Evolutionary conservation across 2,329 filamentous ascomycete species (phyloP).

Genomic region (Verticillium nonalfalfae): DNA sequence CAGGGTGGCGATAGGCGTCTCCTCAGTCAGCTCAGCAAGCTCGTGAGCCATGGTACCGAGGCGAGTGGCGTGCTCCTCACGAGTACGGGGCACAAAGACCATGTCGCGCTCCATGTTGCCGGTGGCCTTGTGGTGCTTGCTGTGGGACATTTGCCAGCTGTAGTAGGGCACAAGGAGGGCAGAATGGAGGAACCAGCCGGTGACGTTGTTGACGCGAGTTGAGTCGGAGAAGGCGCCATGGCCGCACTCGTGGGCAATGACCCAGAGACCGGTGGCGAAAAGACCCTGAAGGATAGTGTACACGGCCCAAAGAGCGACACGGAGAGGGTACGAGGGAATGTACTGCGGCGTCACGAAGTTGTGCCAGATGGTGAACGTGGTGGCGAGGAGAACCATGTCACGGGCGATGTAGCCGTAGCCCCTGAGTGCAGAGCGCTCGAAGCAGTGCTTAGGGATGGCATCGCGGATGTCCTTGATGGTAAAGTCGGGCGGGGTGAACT

Average conservation of each 20-base stretch:
- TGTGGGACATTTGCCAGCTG: conserved; percentile 98
- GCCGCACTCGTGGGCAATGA: conserved; percentile 95
- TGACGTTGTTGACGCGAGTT: conserved; percentile 82
- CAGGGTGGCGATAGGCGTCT: conserved; percentile 82
- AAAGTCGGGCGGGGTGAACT: conserved; percentile 89
- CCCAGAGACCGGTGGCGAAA: conserved; percentile 91
- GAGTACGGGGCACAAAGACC: conserved; percentile 95
- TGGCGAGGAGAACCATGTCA: conserved; percentile 65
- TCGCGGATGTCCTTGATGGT: conserved; percentile 97
- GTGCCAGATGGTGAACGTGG: conserved; percentile 83
- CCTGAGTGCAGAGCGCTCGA: conserved; percentile 70
- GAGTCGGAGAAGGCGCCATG: conserved; percentile 96
- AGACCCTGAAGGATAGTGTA: conserved; percentile 83
- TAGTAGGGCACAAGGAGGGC: conserved; percentile 91
- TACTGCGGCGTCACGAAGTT: conserved; percentile 82
- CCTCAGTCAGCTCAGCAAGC: conserved; percentile 83
- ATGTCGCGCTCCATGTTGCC: conserved; percentile 97
- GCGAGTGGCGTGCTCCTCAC: conserved; percentile 71
- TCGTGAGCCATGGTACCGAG: conserved; percentile 73
- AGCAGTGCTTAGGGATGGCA: conserved; percentile 97
- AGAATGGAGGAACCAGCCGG: conserved; percentile 89
- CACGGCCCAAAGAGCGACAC: conserved; percentile 56
- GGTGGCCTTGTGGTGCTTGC: conserved; percentile 99
- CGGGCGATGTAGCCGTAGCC: conserved; percentile 80
- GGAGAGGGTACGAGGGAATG: conserved; percentile 62